phyloP scores from a whole-genome alignment of 345 rosid species.

The Gossypioides kirkii region DNA sequence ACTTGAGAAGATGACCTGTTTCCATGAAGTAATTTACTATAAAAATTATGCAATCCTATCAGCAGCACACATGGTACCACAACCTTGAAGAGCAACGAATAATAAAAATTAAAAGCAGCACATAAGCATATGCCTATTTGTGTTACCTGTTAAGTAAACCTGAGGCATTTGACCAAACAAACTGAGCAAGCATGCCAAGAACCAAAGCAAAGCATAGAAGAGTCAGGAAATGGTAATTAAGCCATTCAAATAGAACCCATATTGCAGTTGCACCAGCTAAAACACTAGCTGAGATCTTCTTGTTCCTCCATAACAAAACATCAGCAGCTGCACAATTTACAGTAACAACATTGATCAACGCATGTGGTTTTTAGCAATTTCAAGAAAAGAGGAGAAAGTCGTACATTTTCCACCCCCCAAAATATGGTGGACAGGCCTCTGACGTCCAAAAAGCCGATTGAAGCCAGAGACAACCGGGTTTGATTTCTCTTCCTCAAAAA shows the following conservation, averaged over 20 bases:
- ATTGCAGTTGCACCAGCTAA: slow-evolving; percentile 37
- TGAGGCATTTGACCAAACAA: slow-evolving; percentile 75
- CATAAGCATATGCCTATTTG: not conserved
- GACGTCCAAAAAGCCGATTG: slow-evolving; percentile 73
- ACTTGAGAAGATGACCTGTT: slow-evolving; percentile 56
- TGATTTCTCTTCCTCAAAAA: slow-evolving; percentile 52
- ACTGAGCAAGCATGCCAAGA: slow-evolving; percentile 83
- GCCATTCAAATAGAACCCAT: slow-evolving; percentile 49
- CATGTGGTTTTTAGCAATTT: not conserved
- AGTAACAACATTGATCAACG: not conserved
- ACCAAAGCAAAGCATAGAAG: slow-evolving; percentile 54
- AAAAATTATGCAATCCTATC: not conserved
- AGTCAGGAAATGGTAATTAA: slow-evolving; percentile 36
- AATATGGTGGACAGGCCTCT: slow-evolving; percentile 63
- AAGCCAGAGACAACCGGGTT: slow-evolving; percentile 47
- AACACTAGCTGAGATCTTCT: slow-evolving; percentile 37
- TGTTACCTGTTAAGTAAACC: slow-evolving; percentile 61
- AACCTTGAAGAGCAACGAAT: not conserved
- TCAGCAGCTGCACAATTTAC: slow-evolving; percentile 67
- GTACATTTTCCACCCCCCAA: slow-evolving; percentile 94
- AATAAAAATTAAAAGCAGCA: not conserved
- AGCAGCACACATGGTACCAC: not conserved
- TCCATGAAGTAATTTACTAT: slow-evolving; percentile 4
- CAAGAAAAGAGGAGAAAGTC: slow-evolving; percentile 7
- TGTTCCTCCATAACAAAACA: slow-evolving; percentile 49